Conservation (phyloP, 345 rosid genomes). For the Populus alba region DNA sequence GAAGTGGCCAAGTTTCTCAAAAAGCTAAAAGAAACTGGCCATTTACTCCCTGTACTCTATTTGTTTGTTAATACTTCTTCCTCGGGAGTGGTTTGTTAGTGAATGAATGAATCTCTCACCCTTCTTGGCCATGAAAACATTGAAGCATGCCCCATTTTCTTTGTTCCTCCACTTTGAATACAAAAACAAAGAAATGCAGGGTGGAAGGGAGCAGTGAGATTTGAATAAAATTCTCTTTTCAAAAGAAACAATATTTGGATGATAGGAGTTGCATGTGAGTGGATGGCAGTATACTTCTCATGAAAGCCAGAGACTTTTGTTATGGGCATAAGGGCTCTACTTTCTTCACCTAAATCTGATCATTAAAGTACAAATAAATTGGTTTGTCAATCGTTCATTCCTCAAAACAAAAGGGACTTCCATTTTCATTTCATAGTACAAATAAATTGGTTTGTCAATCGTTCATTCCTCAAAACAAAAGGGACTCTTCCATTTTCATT, state of each 20-base stretch:
- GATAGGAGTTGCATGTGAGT: conserved; percentile 9
- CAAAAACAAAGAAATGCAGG: background rate
- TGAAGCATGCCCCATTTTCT: background rate
- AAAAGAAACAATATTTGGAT: background rate
- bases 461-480: background rate
- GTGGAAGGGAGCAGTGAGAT: background rate
- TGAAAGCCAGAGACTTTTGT: background rate
- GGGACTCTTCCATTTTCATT: background rate
- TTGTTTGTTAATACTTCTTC: conserved; percentile 39
- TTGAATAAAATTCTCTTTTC: background rate
- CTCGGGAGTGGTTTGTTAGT: conserved; percentile 39
- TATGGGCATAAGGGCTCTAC: background rate
- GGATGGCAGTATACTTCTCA: background rate
- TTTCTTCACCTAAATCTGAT: background rate
- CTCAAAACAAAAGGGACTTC: background rate
- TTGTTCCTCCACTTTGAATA: background rate
- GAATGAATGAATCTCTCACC: conserved; percentile 21
- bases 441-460: background rate
- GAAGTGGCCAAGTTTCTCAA: conserved; percentile 40
- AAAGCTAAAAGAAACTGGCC: conserved; percentile 49
- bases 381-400: background rate
- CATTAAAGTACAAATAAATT: background rate
- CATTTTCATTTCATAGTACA: background rate
- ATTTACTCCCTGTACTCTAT: conserved; percentile 33
- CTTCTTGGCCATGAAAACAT: background rate